Evolutionary conservation across 352 stramenopile species (phyloP).

Genomic region (Phytophthora lateralis): DNA sequence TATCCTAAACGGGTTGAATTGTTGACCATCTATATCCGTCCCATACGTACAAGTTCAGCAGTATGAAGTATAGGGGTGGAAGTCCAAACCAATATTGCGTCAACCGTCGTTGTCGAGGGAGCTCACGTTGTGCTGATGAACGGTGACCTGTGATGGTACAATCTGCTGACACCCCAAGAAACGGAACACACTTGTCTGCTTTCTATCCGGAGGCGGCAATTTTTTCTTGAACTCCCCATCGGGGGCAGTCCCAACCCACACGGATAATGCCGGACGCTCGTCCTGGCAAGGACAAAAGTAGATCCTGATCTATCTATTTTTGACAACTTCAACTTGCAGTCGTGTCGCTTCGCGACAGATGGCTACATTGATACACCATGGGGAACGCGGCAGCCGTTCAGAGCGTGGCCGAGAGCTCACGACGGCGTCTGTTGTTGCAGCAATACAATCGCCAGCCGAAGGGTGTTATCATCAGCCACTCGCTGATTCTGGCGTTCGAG

Average conservation of each 20-base stretch:
- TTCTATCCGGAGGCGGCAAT: conserved; percentile 62
- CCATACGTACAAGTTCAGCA: conserved; percentile 47
- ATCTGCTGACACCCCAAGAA: conserved; percentile 80
- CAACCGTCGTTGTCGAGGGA: conserved; percentile 81
- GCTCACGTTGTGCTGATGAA: conserved; percentile 74
- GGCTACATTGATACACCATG: conserved; percentile 30
- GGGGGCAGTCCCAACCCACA: conserved; percentile 11
- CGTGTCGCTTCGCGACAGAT: conserved; percentile 9
- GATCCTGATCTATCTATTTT: conserved; percentile 7
- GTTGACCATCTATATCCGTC: no score
- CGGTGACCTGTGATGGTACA: conserved; percentile 66
- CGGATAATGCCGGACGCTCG: background rate
- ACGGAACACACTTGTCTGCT: conserved; percentile 73
- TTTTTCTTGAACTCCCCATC: conserved; percentile 56
- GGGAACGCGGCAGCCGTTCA: conserved; percentile 44
- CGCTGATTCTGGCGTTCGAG: conserved; percentile 35
- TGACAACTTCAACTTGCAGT: conserved; percentile 18
- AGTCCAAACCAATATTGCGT: background rate
- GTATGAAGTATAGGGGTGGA: conserved; percentile 22
- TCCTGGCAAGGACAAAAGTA: background rate
- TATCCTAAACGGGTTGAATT: no score
- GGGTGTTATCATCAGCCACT: conserved; percentile 31
- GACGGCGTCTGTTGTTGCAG: conserved; percentile 39
- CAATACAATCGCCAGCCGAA: conserved; percentile 39
- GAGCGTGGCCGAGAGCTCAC: conserved; percentile 38